These are phyloP conservation scores for Pinus albicaulis DNA, from an alignment of 75 land plant genomes.

Conservation along the genomic window DNA sequence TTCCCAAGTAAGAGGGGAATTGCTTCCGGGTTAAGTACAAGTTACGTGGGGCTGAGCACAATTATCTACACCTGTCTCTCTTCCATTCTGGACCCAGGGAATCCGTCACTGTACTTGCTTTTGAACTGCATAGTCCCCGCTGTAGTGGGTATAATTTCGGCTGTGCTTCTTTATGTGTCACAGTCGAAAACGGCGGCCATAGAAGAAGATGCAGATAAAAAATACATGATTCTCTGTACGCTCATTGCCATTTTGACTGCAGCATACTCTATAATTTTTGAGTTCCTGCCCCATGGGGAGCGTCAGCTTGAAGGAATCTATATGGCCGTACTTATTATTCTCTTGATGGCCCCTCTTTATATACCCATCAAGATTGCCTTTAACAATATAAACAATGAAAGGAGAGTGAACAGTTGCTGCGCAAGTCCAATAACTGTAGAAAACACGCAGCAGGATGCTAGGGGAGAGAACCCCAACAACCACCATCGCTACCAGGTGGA, in stretches of 20 bases:
- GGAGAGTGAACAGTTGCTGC: neutral
- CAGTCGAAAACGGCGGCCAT: neutral
- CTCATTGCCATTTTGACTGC: neutral
- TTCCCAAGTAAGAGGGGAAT: constrained; percentile 43
- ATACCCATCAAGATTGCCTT: neutral
- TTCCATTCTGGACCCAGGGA: constrained; percentile 1
- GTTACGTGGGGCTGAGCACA: constrained; percentile 60
- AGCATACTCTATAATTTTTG: neutral
- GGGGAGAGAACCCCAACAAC: too few relatives aligned
- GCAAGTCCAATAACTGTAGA: too few relatives aligned
- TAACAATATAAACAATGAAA: neutral
- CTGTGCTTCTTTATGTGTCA: constrained; percentile 3
- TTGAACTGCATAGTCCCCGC: constrained; percentile 52
- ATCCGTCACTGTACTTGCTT: constrained; percentile 32
- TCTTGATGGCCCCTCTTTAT: neutral
- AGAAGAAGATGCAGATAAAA: constrained; percentile 1
- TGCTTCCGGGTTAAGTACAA: constrained; percentile 42
- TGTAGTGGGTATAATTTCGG: constrained; percentile 15
- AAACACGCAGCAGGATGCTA: too few relatives aligned
- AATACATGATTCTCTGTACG: constrained; percentile 7
- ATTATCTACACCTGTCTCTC: constrained; percentile 50
- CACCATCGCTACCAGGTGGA: too few relatives aligned
- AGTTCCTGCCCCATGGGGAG: neutral
- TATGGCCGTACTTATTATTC: neutral
- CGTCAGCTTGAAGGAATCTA: neutral